These are phyloP conservation scores for Fusarium beomiforme DNA, from an alignment of 2,329 filamentous ascomycete species.

Conservation along the genomic window DNA sequence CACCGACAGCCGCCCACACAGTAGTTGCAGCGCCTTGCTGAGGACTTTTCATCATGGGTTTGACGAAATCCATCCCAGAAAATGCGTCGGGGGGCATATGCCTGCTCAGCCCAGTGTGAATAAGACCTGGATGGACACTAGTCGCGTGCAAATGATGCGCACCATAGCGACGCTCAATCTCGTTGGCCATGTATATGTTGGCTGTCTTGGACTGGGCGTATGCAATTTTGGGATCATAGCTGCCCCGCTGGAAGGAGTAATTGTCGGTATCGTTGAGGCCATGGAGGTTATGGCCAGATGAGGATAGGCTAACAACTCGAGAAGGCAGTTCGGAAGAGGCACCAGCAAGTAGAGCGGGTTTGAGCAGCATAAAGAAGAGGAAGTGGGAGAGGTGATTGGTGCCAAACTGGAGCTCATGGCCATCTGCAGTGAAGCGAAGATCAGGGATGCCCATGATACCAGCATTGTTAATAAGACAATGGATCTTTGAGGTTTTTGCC, in stretches of 20 bases:
- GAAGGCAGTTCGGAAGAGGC: slow-evolving; percentile 52
- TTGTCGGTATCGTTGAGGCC: slow-evolving; percentile 16
- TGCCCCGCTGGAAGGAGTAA: slow-evolving; percentile 14
- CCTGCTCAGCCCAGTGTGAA: background rate
- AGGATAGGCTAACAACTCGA: slow-evolving; percentile 58
- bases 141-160: no score
- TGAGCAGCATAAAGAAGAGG: slow-evolving; percentile 51
- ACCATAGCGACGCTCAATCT: no score
- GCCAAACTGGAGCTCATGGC: slow-evolving; percentile 42
- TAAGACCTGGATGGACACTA: slow-evolving; percentile 24
- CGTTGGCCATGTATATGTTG: no score
- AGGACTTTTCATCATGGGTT: background rate
- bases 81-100: background rate
- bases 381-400: slow-evolving; percentile 44
- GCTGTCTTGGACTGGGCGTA: slow-evolving; percentile 14
- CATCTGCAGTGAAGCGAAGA: slow-evolving; percentile 24
- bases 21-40: background rate
- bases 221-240: slow-evolving; percentile 17
- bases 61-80: background rate
- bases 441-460: slow-evolving; percentile 38
- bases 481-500: slow-evolving; percentile 15
- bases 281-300: slow-evolving; percentile 48
- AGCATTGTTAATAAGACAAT: slow-evolving; percentile 35
- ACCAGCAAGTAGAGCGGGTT: slow-evolving; percentile 52
- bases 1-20: background rate